Conservation (phyloP, 345 rosid species). For the Gossypium ekmanianum region DNA sequence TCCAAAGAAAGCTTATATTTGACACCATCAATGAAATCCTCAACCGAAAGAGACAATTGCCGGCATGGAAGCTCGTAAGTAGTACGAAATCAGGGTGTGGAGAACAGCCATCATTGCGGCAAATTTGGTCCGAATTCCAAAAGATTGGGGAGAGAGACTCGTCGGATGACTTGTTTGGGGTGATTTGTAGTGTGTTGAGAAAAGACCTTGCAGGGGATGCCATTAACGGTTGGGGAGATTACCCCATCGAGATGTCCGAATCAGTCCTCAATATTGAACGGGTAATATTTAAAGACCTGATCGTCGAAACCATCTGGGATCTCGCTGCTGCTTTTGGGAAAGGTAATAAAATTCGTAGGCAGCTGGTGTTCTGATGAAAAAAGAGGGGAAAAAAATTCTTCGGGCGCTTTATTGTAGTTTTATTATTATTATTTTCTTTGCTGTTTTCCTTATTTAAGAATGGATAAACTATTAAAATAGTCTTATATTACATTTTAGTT, state of each 20-base stretch:
- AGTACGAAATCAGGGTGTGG: conserved; percentile 4
- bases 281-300: conserved; percentile 74
- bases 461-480: no score
- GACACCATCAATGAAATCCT: conserved; percentile 69
- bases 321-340: conserved; percentile 41
- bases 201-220: conserved; percentile 74
- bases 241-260: conserved; percentile 67
- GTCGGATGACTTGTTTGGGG: conserved; percentile 52
- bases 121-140: conserved; percentile 65
- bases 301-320: conserved; percentile 73
- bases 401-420: conserved; percentile 10
- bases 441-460: no score
- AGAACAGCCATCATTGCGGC: conserved; percentile 30
- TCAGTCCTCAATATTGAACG: conserved; percentile 72
- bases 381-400: conserved; percentile 16
- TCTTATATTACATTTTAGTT: fast-evolving
- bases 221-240: conserved; percentile 53
- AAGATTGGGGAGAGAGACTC: conserved; percentile 46
- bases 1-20: conserved; percentile 62
- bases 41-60: conserved; percentile 39
- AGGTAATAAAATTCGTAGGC: conserved; percentile 40
- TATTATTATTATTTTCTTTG: no score
- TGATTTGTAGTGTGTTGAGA: conserved; percentile 58
- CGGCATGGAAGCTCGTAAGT: conserved; percentile 48
- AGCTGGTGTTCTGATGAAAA: conserved; percentile 54